Base-by-base conservation (phyloP, 306 rosid species). In the Dryas drummondii region DNA sequence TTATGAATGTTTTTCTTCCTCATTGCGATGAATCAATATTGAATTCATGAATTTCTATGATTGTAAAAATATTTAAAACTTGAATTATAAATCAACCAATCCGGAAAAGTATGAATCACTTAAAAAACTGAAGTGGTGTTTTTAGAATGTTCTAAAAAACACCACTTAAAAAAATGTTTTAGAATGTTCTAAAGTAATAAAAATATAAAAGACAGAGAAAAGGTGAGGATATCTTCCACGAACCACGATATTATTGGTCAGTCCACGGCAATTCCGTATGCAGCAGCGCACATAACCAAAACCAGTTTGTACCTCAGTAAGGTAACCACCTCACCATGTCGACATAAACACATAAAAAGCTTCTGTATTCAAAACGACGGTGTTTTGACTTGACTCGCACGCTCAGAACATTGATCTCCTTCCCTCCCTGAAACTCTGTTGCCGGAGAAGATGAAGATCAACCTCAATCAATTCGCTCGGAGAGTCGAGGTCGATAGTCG, bases 401-500 rank as follows among this genome's bases (percentile, higher is more conserved):
- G 72, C 78, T 47, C 76, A 32, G 60, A 48, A 40, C 66, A 63
- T 83, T 40, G 83, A 66, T 68, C 76, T 9, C 27, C 64, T 32
- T 54, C 60, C 14, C 17, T 12, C 26, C 32, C 52, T 6, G 68
- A 42, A 51, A 16, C 67, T 76, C 22, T 22, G 22, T 78, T 55
- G 64, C 80, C 73, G 78, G 77, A 27, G 77, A 83, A 48, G 91
- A 89, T 89, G 99, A 81, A 72, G 79, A 89, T 96, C 91, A 86
- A 86, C 89, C 73, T 96, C 32, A 86, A 87, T 70, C 76, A 89
- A 12, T 78, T 79, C 50, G 83, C 97, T 74, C 93, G 90, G 83
- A 87, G 64, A 84, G 85, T 96, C 49, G 89, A 84, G 58, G 94
- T 92, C 74, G 99, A 96, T 49, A 82, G 85, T 84, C 92, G 93